These are phyloP conservation scores for Hyphopichia khmerensis DNA, from an alignment of 1,139 yeast genomes.

Conservation along the genomic window DNA sequence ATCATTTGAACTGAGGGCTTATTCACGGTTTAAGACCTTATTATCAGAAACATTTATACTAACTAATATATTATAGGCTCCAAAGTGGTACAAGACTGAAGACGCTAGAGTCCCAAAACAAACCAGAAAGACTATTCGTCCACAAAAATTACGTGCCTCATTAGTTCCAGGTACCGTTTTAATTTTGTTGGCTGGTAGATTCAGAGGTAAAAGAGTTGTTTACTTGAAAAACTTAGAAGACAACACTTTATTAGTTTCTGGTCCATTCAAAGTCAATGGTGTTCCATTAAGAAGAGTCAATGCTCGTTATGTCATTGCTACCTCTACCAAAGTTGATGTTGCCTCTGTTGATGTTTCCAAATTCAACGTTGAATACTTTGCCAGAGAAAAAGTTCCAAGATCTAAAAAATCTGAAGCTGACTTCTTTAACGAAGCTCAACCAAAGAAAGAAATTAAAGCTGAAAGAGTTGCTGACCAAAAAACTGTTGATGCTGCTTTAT, in stretches of 20 bases:
- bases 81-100: conserved; percentile 96
- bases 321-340: conserved; percentile 88
- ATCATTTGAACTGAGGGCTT: too few species aligned
- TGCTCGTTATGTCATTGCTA: conserved; percentile 98
- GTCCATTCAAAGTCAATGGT: conserved; percentile 99
- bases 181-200: conserved; percentile 98
- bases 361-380: conserved; percentile 95
- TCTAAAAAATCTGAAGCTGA: conserved; percentile 87
- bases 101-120: conserved; percentile 85
- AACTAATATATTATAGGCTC: conserved; percentile 50
- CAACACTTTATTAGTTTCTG: conserved; percentile 96
- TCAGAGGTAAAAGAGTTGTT: conserved; percentile 99
- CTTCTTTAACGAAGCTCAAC: conserved; percentile 86
- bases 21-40: too few species aligned
- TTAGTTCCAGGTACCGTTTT: conserved; percentile 98
- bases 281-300: conserved; percentile 99
- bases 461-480: conserved; percentile 99
- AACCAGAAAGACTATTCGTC: conserved; percentile 88
- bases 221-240: conserved; percentile 98
- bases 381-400: conserved; percentile 89
- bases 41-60: background rate
- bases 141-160: conserved; percentile 95
- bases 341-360: conserved; percentile 83
- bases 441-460: conserved; percentile 86
- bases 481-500: conserved; percentile 90